Evolutionary conservation across 2,329 filamentous ascomycete species (phyloP).

Genomic region (Ambrosiella xylebori): DNA sequence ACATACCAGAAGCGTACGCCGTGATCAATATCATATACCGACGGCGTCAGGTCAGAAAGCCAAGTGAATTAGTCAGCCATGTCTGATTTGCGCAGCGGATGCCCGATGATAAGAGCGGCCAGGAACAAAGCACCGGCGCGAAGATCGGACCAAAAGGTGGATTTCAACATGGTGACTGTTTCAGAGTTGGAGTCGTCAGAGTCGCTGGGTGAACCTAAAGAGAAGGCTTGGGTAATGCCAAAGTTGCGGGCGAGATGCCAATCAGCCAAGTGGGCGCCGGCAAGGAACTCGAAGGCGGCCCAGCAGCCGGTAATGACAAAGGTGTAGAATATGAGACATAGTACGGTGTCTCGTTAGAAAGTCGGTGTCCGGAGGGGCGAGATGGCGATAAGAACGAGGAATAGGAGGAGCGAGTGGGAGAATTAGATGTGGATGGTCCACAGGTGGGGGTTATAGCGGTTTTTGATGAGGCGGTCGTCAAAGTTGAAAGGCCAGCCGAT

Average conservation of each 20-base stretch:
- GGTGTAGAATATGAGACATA: slow-evolving; percentile 25
- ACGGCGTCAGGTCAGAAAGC: slow-evolving; percentile 30
- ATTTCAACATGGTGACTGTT: background rate
- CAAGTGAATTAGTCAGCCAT: slow-evolving; percentile 36
- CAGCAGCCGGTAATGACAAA: slow-evolving; percentile 2
- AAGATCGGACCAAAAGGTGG: background rate
- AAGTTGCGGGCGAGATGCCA: slow-evolving; percentile 26
- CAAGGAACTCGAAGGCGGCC: slow-evolving; percentile 24
- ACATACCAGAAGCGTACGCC: slow-evolving; percentile 35
- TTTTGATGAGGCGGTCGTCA: slow-evolving; percentile 15
- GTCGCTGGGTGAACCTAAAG: background rate
- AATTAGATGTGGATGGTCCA: slow-evolving; percentile 49
- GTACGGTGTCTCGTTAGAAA: slow-evolving; percentile 26
- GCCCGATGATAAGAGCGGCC: slow-evolving; percentile 17
- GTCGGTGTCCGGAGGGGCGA: slow-evolving; percentile 26
- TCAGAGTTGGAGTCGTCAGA: background rate
- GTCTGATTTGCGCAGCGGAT: slow-evolving; percentile 23
- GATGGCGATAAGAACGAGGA: slow-evolving; percentile 33
- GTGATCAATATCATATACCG: slow-evolving; percentile 31
- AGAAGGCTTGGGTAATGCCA: background rate
- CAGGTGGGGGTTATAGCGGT: slow-evolving; percentile 36
- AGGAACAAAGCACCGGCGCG: background rate
- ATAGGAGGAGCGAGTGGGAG: slow-evolving; percentile 38
- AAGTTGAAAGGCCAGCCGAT: slow-evolving; percentile 16
- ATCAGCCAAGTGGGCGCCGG: slow-evolving; percentile 37